Conservation (phyloP, 2,329 filamentous ascomycete genomes). For the Botryotinia narcissicola region DNA sequence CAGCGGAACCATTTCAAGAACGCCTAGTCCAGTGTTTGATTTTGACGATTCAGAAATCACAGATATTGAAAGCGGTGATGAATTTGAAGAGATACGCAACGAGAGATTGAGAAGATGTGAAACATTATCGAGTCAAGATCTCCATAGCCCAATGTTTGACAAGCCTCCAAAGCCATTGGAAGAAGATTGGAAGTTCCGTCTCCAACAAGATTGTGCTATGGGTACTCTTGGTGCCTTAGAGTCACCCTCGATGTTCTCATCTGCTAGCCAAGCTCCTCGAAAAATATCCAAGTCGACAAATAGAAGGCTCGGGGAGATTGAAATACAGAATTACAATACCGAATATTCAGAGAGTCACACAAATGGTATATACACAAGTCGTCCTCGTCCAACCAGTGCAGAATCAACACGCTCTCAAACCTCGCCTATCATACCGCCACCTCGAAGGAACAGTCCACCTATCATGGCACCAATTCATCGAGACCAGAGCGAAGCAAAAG, state of each 20-base stretch:
- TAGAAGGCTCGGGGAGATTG: neutral
- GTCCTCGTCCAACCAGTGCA: neutral
- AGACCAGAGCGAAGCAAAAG: neutral
- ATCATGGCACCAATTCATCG: conserved; percentile 11
- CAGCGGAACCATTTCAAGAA: neutral
- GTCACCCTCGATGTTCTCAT: neutral
- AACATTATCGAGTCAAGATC: conserved; percentile 11
- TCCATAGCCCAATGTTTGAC: conserved; percentile 5
- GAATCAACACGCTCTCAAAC: neutral
- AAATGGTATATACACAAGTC: neutral
- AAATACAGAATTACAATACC: neutral
- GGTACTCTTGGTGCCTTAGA: neutral
- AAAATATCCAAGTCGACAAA: neutral
- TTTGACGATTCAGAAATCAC: conserved; percentile 12
- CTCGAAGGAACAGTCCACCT: conserved; percentile 14
- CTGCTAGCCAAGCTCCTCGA: neutral
- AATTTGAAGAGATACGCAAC: neutral
- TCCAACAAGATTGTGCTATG: neutral
- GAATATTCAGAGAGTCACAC: neutral
- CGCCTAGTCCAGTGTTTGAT: conserved; percentile 17
- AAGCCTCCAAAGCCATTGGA: neutral
- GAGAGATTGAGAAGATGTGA: conserved; percentile 11
- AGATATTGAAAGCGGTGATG: conserved; percentile 3
- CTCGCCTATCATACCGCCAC: neutral
- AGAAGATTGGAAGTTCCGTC: conserved; percentile 11